phyloP scores from a whole-genome alignment of 805 yeast species.

The Diddensiella transvaalensis region DNA sequence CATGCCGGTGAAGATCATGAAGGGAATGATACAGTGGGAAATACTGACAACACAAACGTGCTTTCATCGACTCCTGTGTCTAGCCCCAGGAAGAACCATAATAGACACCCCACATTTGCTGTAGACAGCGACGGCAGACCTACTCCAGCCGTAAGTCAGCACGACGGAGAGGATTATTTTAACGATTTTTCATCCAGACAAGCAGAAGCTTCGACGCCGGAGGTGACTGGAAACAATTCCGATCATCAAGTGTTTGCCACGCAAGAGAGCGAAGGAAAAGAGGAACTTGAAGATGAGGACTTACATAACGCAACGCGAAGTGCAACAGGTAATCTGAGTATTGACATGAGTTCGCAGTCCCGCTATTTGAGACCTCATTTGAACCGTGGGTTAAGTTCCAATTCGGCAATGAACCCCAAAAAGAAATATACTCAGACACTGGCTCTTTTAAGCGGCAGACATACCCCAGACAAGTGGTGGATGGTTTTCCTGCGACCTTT shows the following conservation, averaged over 20 bases:
- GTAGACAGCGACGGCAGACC: neutral
- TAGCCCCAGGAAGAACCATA: neutral
- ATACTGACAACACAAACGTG: neutral
- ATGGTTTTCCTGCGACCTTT: conserved; percentile 55
- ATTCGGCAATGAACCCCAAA: conserved; percentile 5
- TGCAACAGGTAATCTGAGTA: neutral
- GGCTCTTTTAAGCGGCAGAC: conserved; percentile 47
- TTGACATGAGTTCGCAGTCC: neutral
- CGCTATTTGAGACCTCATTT: conserved; percentile 6
- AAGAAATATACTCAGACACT: conserved; percentile 36
- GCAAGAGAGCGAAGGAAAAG: neutral
- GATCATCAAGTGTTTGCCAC: neutral
- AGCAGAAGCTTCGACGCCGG: neutral
- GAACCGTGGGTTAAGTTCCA: conserved; percentile 6
- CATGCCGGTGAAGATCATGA: neutral
- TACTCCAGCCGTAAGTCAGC: neutral
- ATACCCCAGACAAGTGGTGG: conserved; percentile 50
- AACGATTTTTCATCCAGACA: neutral
- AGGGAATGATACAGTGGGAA: neutral
- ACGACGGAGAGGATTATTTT: neutral
- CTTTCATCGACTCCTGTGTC: conserved; percentile 1
- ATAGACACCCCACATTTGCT: neutral
- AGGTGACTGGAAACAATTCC: neutral
- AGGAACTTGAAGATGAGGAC: neutral
- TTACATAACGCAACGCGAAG: neutral